phyloP scores from a whole-genome alignment of 768 basidiomycete species.

The Holtermannia corniformis region DNA sequence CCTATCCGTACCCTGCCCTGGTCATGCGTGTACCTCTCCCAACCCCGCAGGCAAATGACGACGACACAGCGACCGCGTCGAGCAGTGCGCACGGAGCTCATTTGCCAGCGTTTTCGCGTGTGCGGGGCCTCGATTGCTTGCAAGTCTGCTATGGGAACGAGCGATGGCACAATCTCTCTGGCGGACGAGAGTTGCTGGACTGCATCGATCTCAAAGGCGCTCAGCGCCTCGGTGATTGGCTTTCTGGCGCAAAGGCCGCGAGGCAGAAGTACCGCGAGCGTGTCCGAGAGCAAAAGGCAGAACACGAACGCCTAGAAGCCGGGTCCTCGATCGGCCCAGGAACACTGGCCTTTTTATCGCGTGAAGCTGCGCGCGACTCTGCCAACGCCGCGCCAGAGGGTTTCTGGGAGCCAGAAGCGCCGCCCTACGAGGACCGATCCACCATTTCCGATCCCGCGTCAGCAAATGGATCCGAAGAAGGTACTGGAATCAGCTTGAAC shows the following conservation, averaged over 20 bases:
- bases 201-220: conserved; percentile 24
- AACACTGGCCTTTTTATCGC: background rate
- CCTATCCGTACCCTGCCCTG: conserved; percentile 25
- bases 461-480: conserved; percentile 4
- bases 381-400: conserved; percentile 10
- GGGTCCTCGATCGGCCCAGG: background rate
- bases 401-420: conserved; percentile 28
- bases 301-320: background rate
- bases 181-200: conserved; percentile 21
- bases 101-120: background rate
- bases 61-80: background rate
- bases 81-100: background rate
- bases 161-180: conserved; percentile 21
- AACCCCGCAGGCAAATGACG: background rate
- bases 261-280: background rate
- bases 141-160: conserved; percentile 17
- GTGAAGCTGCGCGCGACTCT: background rate
- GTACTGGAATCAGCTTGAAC: background rate
- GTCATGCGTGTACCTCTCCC: conserved; percentile 25
- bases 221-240: conserved; percentile 30
- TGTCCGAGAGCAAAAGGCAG: background rate
- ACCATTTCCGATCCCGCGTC: conserved; percentile 8
- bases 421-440: conserved; percentile 23
- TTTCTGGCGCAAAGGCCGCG: conserved; percentile 18
- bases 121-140: background rate